Evolutionary conservation across 768 basidiomycete species (phyloP).

Genomic region (Termitomyces sp.): DNA sequence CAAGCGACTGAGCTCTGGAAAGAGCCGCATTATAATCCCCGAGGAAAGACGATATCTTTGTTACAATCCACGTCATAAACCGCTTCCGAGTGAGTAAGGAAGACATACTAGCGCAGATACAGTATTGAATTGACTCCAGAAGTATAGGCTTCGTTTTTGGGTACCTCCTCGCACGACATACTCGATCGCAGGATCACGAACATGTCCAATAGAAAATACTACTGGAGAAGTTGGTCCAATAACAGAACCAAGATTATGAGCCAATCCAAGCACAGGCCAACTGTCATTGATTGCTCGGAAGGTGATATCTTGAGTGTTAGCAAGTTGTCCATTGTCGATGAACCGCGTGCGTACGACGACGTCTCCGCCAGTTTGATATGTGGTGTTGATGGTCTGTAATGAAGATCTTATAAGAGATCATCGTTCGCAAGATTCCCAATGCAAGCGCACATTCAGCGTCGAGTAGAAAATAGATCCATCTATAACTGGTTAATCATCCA

Average conservation of each 20-base stretch:
- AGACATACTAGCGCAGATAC: constrained; percentile 29
- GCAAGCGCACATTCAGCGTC: constrained; percentile 40
- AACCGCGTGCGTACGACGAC: constrained; percentile 55
- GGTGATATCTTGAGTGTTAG: constrained; percentile 51
- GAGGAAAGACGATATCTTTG: constrained; percentile 38
- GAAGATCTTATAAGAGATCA: neutral
- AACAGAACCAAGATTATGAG: constrained; percentile 53
- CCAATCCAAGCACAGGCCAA: constrained; percentile 64
- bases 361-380: constrained; percentile 57
- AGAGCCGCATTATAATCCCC: constrained; percentile 42
- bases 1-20: constrained; percentile 40
- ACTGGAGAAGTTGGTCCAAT: constrained; percentile 29
- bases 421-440: neutral
- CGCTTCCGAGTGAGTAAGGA: neutral
- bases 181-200: constrained; percentile 46
- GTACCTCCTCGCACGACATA: constrained; percentile 39
- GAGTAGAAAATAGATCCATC: constrained; percentile 69
- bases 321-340: constrained; percentile 50
- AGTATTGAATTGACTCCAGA: constrained; percentile 39
- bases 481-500: constrained; percentile 22
- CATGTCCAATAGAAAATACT: constrained; percentile 44
- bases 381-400: constrained; percentile 39
- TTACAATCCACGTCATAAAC: neutral
- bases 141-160: constrained; percentile 41
- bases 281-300: constrained; percentile 56